Percentiles rank a stretch among this genome's conserved stretches.
These are phyloP conservation scores for Nelumbo lutea DNA, from an alignment of 164 flowering plant species.

Conservation along the genomic window DNA sequence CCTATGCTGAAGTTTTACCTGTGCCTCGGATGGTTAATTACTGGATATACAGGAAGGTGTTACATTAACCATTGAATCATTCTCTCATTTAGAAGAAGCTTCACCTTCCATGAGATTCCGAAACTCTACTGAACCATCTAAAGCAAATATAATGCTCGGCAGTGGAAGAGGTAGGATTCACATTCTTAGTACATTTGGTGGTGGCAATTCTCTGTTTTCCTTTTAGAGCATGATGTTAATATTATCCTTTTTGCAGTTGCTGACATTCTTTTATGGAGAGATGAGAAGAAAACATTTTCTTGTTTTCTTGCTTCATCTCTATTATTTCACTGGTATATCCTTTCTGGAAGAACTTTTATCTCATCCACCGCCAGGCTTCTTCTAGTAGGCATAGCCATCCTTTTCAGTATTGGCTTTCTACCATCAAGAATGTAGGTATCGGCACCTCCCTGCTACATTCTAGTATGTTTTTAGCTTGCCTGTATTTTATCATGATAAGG, in stretches of 20 bases:
- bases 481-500: neutral
- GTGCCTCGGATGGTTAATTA: conserved; percentile 13
- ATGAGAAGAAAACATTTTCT: conserved; percentile 69
- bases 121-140: conserved; percentile 37
- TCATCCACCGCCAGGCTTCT: conserved; percentile 67
- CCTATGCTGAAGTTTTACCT: conserved; percentile 4
- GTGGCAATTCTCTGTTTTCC: neutral
- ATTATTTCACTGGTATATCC: conserved; percentile 73
- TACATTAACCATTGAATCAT: conserved; percentile 46
- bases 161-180: conserved; percentile 25
- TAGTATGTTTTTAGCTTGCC: neutral
- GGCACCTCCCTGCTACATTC: conserved; percentile 2
- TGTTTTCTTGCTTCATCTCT: conserved; percentile 42
- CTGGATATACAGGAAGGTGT: conserved; percentile 65
- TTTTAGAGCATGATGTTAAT: no score
- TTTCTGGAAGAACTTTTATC: conserved; percentile 63
- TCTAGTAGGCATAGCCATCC: conserved; percentile 32
- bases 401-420: conserved; percentile 40
- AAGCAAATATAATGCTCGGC: conserved; percentile 43
- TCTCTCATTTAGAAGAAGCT: conserved; percentile 43
- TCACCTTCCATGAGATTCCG: conserved; percentile 21
- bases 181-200: neutral
- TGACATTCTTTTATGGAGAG: conserved; percentile 83
- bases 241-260: conserved; percentile 64
- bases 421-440: conserved; percentile 63